Base-by-base conservation (phyloP, 306 rosid species). In the Pachyrhizus erosus region DNA sequence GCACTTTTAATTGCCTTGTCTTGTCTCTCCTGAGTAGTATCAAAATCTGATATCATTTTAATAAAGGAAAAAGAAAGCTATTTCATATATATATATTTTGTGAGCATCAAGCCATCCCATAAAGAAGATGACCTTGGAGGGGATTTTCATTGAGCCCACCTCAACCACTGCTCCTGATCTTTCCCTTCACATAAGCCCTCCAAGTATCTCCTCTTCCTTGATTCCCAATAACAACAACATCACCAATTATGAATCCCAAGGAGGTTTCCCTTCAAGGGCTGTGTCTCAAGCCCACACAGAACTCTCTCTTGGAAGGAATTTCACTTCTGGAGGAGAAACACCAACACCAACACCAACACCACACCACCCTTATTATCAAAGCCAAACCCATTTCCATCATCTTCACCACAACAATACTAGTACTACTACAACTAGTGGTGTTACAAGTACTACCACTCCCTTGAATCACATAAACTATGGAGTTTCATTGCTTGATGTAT, bases 131-230 rank as follows among this genome's bases (percentile, higher is more conserved):
- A 92, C 97, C 89, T 92, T 91, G 87, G 91, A 92, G 72, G 97
- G 94, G 91, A 86, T 90, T 85, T 91, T 90, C 88, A 81, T 89
- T 42, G 94, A 94, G 78, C 83, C 92, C 77, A 39, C 86, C 34
- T 12, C 76, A 45, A 70, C 93, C 13, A 81, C 88, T 43, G 23
- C 39, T 58, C 97, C 98, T 67, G 98, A 94, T 91, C 98, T 94
- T 76, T 91, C 98, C 54, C 97, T 94, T 70, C 94, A 94, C 82
- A 92, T 94, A 77, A 92, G 97, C 42, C 96, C 91, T 20, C 97
- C 97, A 33, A 84, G 27, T 51, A 85, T 77, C 45, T 82, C 87
- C 0, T 85, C 74, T 69, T 40, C 92, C 60, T 83, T 85, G 46
- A 76, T 84, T 71, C 82, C 62, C 71, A n/a, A n/a, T n/a, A n/a